phyloP scores from a whole-genome alignment of 805 yeast species.

The Candida coleopterorum region DNA sequence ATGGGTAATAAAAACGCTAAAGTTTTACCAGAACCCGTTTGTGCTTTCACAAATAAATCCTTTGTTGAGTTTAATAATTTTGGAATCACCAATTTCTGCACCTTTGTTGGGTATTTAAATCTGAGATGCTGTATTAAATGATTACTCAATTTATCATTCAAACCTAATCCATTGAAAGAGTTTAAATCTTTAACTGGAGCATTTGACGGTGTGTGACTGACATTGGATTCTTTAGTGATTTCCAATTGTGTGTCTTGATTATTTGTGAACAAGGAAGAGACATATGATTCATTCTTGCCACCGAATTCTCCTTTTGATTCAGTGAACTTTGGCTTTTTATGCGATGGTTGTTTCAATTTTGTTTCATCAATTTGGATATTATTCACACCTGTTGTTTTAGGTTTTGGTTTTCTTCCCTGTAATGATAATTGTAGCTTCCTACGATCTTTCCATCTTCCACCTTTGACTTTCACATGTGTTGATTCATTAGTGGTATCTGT shows the following conservation, averaged over 20 bases:
- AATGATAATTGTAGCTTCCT: slow-evolving; percentile 52
- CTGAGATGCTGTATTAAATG: slow-evolving; percentile 55
- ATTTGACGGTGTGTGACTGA: slow-evolving; percentile 59
- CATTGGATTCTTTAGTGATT: slow-evolving; percentile 40
- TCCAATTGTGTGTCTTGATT: slow-evolving; percentile 45
- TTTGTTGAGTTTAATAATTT: slow-evolving; percentile 25
- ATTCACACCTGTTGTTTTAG: slow-evolving; percentile 29
- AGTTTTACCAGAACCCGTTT: slow-evolving; percentile 98
- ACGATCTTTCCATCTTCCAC: slow-evolving; percentile 83
- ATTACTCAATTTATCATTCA: slow-evolving; percentile 47
- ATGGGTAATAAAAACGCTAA: slow-evolving; percentile 84
- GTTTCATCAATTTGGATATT: slow-evolving; percentile 16
- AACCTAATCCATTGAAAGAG: slow-evolving; percentile 67
- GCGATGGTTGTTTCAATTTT: slow-evolving; percentile 2
- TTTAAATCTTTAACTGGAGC: slow-evolving; percentile 76
- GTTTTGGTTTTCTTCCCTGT: slow-evolving; percentile 38
- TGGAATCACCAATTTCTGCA: slow-evolving; percentile 81
- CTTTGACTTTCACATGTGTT: slow-evolving; percentile 43
- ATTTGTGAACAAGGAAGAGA: slow-evolving; percentile 74
- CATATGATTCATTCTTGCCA: slow-evolving; percentile 59
- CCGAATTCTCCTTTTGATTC: slow-evolving; percentile 51
- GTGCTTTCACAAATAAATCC: slow-evolving; percentile 90
- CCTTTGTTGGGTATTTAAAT: slow-evolving; percentile 71
- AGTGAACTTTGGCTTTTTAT: slow-evolving; percentile 34
- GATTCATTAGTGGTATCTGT: slow-evolving; percentile 20